Evolutionary conservation across 306 rosid genomes (phyloP).

Genomic region (Quercus rubra): DNA sequence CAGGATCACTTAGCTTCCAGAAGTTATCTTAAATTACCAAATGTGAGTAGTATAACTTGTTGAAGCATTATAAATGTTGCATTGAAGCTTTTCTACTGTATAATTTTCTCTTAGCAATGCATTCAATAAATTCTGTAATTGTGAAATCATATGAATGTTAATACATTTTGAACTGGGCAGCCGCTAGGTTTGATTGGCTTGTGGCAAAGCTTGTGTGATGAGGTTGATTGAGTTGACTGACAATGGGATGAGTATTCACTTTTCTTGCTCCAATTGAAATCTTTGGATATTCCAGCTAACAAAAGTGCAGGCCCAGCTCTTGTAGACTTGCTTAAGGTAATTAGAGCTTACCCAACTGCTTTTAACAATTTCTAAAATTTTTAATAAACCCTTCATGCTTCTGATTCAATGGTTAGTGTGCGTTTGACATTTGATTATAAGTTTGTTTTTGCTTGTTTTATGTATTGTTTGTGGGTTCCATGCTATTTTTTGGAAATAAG

Average conservation of each 20-base stretch:
- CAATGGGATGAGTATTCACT: neutral
- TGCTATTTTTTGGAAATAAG: no score
- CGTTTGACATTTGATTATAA: no score
- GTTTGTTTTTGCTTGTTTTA: no score
- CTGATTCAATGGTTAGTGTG: conserved; percentile 1
- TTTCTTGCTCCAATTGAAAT: conserved; percentile 57
- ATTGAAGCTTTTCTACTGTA: neutral
- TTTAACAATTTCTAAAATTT: neutral
- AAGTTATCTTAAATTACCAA: conserved; percentile 84
- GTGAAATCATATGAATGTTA: no score
- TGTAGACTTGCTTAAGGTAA: conserved; percentile 72
- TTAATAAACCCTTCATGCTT: neutral
- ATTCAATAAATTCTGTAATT: no score
- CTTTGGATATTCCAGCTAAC: conserved; percentile 61
- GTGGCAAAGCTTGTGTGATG: no score
- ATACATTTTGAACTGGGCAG: no score
- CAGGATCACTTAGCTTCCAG: conserved; percentile 90
- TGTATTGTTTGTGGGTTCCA: no score
- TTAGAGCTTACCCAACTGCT: conserved; percentile 20
- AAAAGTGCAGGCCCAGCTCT: conserved; percentile 54
- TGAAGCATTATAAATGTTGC: conserved; percentile 11
- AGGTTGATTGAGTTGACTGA: no score
- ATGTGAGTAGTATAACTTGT: conserved; percentile 51
- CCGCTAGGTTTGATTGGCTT: no score
- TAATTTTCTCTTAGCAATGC: no score